Evolutionary conservation across 345 rosid species (phyloP), one percentile per base, ranked within the genome.

Genomic region (Arabidopsis arenosa): DNA sequence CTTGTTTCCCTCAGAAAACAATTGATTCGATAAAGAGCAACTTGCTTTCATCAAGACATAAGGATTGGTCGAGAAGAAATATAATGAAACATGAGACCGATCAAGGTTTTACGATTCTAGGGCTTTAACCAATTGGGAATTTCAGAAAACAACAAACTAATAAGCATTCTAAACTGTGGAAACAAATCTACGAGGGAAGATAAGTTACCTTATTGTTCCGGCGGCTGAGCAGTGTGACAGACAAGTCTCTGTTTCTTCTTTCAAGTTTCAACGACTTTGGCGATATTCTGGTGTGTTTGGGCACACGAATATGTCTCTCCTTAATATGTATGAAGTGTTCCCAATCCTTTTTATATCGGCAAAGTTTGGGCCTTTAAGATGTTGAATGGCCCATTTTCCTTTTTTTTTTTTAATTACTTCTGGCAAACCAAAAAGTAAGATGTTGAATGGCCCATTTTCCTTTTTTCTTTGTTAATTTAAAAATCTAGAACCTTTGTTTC

Each of bases 221-320:
- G 65, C 69, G 73, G 79, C 57, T 51, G 79, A 59, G 64, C 57
- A 52, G 41, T 37, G 32, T 1, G 9, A 36, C 39, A 0, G 40
- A 66, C 9, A 28, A 40, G 59, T 21, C 35, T 45, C 35, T 45
- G 45, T 41, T 57, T 40, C 62, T 49, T 41, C 45, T 57, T 28
- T 40, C 37, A 33, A 21, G 55, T 10, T 35, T 75, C 49, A n/a
- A 53, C 64, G 58, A 69, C 69, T 43, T 53, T 26, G 70, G 9
- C 65, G 70, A 76, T 52, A 53, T 9, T 0, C 51, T 69, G 44
- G 33, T 54, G 33, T 54, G 80, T 76, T 76, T 69, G 80, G 75
- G 1, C 8, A 44, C 65, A 36, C 40, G 51, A 11, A 62, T 61
- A 61, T 17, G 1, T 48, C 32, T 48, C 7, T 17, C 44, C 53